Base-by-base conservation (phyloP, 2,329 filamentous ascomycete species). In the Ceratocystis diversiconidia region DNA sequence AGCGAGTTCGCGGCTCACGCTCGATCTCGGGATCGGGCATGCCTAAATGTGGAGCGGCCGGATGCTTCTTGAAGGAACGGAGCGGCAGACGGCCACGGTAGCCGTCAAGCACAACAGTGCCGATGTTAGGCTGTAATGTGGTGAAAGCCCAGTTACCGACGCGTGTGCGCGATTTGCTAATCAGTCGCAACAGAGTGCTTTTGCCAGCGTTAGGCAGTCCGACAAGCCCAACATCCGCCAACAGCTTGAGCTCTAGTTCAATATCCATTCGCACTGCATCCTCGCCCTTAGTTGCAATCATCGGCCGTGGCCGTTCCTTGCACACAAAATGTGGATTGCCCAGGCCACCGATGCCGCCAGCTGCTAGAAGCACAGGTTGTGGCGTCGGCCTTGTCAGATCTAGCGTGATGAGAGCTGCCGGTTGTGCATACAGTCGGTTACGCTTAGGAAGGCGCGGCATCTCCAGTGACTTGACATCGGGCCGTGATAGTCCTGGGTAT, bases 91-190 rank as follows among this genome's bases (percentile, higher is more conserved):
- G 84, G 1, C 92, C 90, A 66, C 85, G 86, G 76, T 94, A 84
- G 73, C 92, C 84, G 74, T 99, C 94, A 10, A 99, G 82, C 15
- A 97, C 87, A 5, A 99, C 90, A 0, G 94, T 99, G 62, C 94
- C 94, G 65, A 99, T 95, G 70, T 95, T 96, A 2, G 94, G 94
- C 70, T 92, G 87, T 7, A 99, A 80, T 0, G 94, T 99, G 2
- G 94, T 99, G 74, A 99, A 99, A 8, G 91, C 92, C 94, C 94
- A 99, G 73, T 89, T 86, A 50, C 94, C 94, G 36, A 99, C 85
- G 48, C 94, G 84, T 1, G 94, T 90, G 67, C 91, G 87, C 73
- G 89, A 95, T 74, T 92, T 92, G 71, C 87, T 95, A 71, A 99
- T 78, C 2, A 92, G 87, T 19, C 94, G 86, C 17, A 97, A 81